Evolutionary conservation across 2,329 filamentous ascomycete genomes (phyloP), one percentile per base, ranked within the genome.

Genomic region (Talaromyces marneffei): DNA sequence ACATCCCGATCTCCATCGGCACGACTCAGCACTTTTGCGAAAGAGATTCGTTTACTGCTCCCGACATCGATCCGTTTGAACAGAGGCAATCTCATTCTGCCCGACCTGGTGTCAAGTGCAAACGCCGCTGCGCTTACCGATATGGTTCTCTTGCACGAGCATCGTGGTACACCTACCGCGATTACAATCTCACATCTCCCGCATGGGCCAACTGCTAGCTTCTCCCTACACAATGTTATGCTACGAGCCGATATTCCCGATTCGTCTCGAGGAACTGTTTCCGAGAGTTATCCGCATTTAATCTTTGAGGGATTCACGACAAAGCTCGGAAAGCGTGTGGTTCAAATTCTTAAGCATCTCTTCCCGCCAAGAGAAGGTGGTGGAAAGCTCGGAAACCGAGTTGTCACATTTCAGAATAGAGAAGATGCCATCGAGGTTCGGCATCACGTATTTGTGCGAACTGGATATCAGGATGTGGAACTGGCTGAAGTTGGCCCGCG

Each of bases 271-370:
- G 94, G 94, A 53, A 96, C 92, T 1, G 91, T 97, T 53, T 91
- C 87, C 64, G 94, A 99, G 77, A 88, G 87, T 39, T 99, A 97
- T 69, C 94, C 94, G 0, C 93, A 97, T 71, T 81, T 99, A 2
- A 90, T 99, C 65, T 97, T 99, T 69, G 94, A 99, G 70, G 92
- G 92, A 2, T 97, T 99, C 77, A 89, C 83, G 4, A 91, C 89
- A 5, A 84, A 84, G 35, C 79, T 97, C 5, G 94, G 94, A 59
- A 83, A 87, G 69, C 85, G 94, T 18, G 87, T 97, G 16, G 89
- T 92, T 57, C 92, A 95, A 74, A 90, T 97, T 14, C 76, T 99
- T 44, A 96, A 97, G 75, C 93, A 99, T 68, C 79, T 97, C 2
- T 99, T 97, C 70, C 94, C 94, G 5, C 94, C 95, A 0, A 83